Percentiles rank a stretch among this genome's conserved stretches.
phyloP scores from a whole-genome alignment of 371 early-diverging fungal species.

The Amoeboaphelidium protococcarum region DNA sequence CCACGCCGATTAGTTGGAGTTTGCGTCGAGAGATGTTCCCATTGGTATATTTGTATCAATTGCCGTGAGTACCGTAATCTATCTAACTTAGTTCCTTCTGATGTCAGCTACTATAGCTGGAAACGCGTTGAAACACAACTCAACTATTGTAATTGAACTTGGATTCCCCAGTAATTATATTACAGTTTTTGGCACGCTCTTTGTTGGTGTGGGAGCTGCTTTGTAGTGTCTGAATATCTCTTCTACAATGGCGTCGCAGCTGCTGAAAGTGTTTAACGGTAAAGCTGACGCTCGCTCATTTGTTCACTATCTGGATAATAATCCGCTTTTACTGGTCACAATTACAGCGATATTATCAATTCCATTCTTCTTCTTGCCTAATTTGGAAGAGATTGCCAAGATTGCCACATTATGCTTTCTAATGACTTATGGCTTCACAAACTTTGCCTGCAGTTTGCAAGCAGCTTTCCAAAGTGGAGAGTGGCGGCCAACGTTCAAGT shows the following conservation, averaged over 20 bases:
- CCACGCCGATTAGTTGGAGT: background rate
- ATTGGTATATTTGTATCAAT: background rate
- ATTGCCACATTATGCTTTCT: background rate
- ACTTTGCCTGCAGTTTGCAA: background rate
- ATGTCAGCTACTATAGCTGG: background rate
- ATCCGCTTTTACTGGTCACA: background rate
- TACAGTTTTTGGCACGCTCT: background rate
- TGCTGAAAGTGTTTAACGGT: background rate
- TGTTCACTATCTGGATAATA: background rate
- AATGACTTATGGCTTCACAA: background rate
- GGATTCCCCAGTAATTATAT: background rate
- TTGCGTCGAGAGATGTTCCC: background rate
- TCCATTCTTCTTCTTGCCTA: background rate
- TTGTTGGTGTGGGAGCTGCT: slow-evolving; percentile 2
- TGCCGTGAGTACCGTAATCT: background rate
- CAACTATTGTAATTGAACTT: background rate
- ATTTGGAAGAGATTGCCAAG: background rate
- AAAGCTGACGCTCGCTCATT: background rate
- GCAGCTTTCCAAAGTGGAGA: background rate
- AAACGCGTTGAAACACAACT: background rate
- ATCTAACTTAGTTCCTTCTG: background rate
- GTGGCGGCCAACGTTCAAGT: background rate
- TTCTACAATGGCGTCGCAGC: background rate
- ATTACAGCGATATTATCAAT: no score
- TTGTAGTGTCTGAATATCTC: background rate